Evolutionary conservation across 768 basidiomycete genomes (phyloP), one percentile per base, ranked within the genome.

Genomic region (Tricholoma saponaceum): DNA sequence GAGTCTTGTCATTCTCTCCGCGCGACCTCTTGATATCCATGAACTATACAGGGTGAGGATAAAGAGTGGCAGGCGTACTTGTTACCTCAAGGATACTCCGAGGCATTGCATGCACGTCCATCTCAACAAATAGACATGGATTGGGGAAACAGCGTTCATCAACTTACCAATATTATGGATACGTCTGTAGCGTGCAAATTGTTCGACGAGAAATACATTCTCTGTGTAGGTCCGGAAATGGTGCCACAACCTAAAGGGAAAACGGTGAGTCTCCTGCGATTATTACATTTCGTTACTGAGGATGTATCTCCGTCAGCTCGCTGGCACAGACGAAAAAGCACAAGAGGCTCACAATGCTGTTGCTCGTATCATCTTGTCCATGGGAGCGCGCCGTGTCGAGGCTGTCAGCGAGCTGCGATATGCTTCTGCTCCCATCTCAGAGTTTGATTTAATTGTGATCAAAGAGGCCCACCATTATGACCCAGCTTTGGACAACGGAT

Each of bases 341-440:
- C 70, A 71, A 65, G 75, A 75, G 58, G 74, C 74, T 8, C 76
- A 73, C 57, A 78, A 76, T 62, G 69, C 71, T 47, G 81, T 84
- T 61, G 83, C 80, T 22, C 83, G 82, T 52, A 88, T 95, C 59
- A 79, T 92, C 33, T 69, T 91, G 43, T 82, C 83, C 28, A 90
- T 95, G 85, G 92, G 92, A 0, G 90, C 93, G 0, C 70, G 73
- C 6, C 75, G 72, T 12, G 86, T 95, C 47, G 88, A 92, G 68
- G 84, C 84, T 2, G 80, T 86, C 26, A 69, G 74, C 7, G 79
- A 83, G n/a, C 28, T 71, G 8, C 75, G 71, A 56, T 68, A 73
- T 59, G 79, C 83, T 3, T 74, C 74, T 1, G 59, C 60, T 28
- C 67, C 71, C 44, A 22, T 75, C 63, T 13, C 57, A 20, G 26